A percentile compares a stretch with the other conserved stretches of the same genome.
Evolutionary conservation across 1,284 basidiomycete genomes (phyloP).

Genomic region (Rhodotorula sp.): DNA sequence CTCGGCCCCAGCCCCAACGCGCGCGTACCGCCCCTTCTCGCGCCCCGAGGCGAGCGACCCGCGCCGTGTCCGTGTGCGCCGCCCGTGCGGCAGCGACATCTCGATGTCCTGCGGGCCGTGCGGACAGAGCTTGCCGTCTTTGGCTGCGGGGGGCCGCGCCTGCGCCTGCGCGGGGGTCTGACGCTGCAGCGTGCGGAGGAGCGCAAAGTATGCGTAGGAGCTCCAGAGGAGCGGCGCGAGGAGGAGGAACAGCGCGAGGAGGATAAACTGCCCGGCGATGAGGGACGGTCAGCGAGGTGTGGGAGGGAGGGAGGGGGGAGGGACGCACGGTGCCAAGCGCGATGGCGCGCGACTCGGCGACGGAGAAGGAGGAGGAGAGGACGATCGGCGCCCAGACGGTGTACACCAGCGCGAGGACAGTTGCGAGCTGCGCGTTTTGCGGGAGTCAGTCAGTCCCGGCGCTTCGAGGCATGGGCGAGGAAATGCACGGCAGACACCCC

Average conservation of each 20-base stretch:
- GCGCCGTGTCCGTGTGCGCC: not conserved
- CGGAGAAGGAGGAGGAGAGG: not conserved
- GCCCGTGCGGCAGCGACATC: not conserved
- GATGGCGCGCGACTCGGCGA: not conserved
- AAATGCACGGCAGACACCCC: not conserved
- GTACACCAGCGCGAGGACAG: not conserved
- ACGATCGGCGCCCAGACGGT: not conserved
- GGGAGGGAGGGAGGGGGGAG: not conserved
- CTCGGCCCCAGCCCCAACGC: not conserved
- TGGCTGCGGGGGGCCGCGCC: too few relatives aligned
- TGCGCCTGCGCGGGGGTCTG: too few relatives aligned
- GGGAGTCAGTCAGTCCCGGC: not conserved
- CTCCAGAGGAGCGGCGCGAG: conserved; percentile 2
- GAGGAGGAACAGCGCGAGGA: not conserved
- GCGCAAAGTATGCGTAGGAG: not conserved
- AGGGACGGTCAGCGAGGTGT: not conserved
- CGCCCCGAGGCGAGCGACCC: not conserved
- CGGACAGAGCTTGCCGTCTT: not conserved
- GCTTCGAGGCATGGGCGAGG: rapidly evolving
- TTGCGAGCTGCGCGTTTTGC: not conserved
- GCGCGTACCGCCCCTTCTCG: not conserved
- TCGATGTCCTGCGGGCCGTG: not conserved
- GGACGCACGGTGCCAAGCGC: not conserved
- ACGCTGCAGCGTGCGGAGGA: not conserved
- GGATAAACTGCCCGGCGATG: not conserved